Conservation (phyloP, 176 grass and related monocot genomes). For the Bothriochloa decipiens region DNA sequence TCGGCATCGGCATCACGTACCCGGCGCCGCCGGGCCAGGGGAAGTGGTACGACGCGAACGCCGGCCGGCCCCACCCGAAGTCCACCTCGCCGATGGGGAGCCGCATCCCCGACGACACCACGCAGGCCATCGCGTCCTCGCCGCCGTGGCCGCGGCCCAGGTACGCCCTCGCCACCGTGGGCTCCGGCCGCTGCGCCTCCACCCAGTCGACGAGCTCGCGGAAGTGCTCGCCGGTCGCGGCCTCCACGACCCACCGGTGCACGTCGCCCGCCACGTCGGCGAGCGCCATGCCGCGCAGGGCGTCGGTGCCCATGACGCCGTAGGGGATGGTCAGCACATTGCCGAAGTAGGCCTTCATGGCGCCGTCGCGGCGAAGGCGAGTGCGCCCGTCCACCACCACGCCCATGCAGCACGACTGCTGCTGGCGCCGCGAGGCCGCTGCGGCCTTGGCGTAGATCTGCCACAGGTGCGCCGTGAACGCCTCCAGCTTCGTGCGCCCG, state of each 20-base stretch:
- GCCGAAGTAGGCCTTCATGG: constrained; percentile 64
- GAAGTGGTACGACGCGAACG: constrained; percentile 74
- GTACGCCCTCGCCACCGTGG: constrained; percentile 50
- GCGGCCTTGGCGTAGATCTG: constrained; percentile 43
- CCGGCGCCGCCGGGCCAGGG: constrained; percentile 46
- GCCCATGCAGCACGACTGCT: constrained; percentile 60
- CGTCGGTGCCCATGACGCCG: constrained; percentile 23
- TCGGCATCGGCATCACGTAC: constrained; percentile 81
- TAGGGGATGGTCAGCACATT: constrained; percentile 73
- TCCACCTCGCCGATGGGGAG: constrained; percentile 55
- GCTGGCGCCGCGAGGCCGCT: constrained; percentile 18
- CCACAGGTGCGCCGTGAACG: constrained; percentile 80
- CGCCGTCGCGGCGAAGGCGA: constrained; percentile 38
- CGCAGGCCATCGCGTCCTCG: constrained; percentile 29
- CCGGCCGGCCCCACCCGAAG: constrained; percentile 57
- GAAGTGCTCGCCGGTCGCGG: constrained; percentile 58
- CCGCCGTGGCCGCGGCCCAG: constrained; percentile 4
- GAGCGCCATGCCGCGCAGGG: constrained; percentile 36
- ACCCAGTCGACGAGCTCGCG: constrained; percentile 60
- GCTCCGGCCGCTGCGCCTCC: constrained; percentile 51
- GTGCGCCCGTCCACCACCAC: constrained; percentile 63
- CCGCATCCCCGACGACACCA: constrained; percentile 63
- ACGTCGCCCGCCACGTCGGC: constrained; percentile 60
- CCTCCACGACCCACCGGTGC: constrained; percentile 53
- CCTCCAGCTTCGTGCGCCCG: constrained; percentile 57